Evolutionary conservation across 257 asterid genomes (phyloP), one percentile per base, ranked within the genome.

Genomic region (Echium plantagineum): DNA sequence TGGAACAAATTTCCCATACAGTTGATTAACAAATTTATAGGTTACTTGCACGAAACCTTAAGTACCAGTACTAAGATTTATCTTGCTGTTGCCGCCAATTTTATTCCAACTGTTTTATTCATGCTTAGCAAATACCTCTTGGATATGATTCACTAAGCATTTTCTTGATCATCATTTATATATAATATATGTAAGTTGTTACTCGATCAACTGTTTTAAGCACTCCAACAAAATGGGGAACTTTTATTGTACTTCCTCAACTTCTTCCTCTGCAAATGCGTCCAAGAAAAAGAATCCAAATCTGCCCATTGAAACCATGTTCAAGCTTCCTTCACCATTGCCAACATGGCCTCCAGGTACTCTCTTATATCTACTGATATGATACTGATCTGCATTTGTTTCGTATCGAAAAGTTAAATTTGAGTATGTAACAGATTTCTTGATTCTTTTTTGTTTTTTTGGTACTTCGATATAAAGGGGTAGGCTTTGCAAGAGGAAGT

Each of bases 261-360:
- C n/a, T 22, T 31, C 38, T 31, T 4, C 38, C 38, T 7, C 21
- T 31, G 22, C 64, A 12, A 61, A 28, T 59, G 67, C 63, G 21
- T 55, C 58, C 13, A 8, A 70, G 48, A 77, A 66, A 75, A 71
- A 77, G 9, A 63, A 52, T n/a, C 59, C 62, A 28, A 77, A 79
- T 35, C 75, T 67, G 57, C 93, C 94, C 0, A 74, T 82, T 59
- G 83, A 84, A 57, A 70, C 79, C 47, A 42, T 48, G 6, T 82
- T 86, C 80, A 51, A 51, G 69, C 86, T 86, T 65, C 93, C 97
- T 64, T 79, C 93, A 63, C 77, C 86, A 52, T 59, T 81, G 57
- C 88, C 87, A 28, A 57, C 83, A 3, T 89, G 95, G 97, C 94
- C 95, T 60, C 62, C 78, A 80, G 97, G 97, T 89, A 68, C 54